Conservation (phyloP, 208 protist species). For the Wallacemonas sp. region DNA sequence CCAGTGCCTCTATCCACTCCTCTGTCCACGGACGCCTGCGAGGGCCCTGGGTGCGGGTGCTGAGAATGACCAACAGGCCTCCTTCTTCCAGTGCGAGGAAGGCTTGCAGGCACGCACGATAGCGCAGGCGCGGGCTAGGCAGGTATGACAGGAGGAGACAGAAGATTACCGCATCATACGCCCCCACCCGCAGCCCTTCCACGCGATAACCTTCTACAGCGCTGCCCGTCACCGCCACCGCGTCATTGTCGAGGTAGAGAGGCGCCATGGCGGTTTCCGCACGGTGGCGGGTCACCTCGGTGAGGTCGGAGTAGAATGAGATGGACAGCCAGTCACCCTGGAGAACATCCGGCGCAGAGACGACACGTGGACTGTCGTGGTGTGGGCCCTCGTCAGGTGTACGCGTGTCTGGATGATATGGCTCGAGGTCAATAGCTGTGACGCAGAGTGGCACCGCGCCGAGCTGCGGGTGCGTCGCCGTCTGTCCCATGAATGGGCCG, state of each 20-base stretch:
- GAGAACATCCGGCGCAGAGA: slow-evolving; percentile 18
- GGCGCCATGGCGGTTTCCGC: background rate
- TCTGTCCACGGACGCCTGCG: slow-evolving; percentile 59
- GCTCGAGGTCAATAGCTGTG: slow-evolving; percentile 60
- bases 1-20: slow-evolving; percentile 60
- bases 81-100: slow-evolving; percentile 66
- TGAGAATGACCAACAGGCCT: slow-evolving; percentile 80
- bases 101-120: slow-evolving; percentile 74
- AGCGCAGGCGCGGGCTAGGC: slow-evolving; percentile 71
- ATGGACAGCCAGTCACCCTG: slow-evolving; percentile 71
- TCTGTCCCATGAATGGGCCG: slow-evolving; percentile 57
- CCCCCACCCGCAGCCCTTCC: slow-evolving; percentile 24
- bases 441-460: slow-evolving; percentile 53
- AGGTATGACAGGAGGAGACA: slow-evolving; percentile 87
- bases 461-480: slow-evolving; percentile 24
- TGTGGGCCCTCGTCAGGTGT: too few relatives aligned
- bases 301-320: slow-evolving; percentile 28
- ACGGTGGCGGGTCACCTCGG: background rate
- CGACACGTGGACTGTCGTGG: slow-evolving; percentile 14
- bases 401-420: too few relatives aligned
- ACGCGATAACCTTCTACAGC: background rate
- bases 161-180: slow-evolving; percentile 79
- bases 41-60: slow-evolving; percentile 80
- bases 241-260: background rate
- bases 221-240: background rate